These are phyloP conservation scores for Clarireedia paspali DNA, from an alignment of 2,329 filamentous ascomycete genomes.

Conservation along the genomic window DNA sequence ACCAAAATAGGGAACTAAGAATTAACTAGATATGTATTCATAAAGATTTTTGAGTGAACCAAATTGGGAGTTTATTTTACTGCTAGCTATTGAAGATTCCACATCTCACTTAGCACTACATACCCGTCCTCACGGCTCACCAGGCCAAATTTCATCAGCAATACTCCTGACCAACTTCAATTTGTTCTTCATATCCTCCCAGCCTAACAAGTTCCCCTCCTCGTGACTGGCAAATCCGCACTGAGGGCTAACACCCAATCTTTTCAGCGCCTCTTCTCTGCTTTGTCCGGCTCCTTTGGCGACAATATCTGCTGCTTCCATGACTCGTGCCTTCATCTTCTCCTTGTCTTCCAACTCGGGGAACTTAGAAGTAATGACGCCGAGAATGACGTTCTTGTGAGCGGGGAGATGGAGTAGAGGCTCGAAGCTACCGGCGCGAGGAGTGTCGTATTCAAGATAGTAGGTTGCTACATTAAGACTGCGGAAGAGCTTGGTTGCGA, in stretches of 20 bases:
- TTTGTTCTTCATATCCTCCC: constrained; percentile 68
- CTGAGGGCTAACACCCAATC: constrained; percentile 62
- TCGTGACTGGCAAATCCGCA: constrained; percentile 47
- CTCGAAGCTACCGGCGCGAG: constrained; percentile 57
- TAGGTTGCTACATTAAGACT: constrained; percentile 57
- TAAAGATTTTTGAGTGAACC: too few relatives aligned
- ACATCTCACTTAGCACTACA: too few relatives aligned
- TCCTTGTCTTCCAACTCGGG: constrained; percentile 55
- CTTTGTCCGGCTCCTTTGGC: constrained; percentile 59
- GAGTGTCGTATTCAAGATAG: constrained; percentile 63
- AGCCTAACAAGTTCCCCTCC: constrained; percentile 56
- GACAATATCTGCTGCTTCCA: constrained; percentile 58
- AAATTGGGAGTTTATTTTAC: too few relatives aligned
- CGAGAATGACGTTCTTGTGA: constrained; percentile 56
- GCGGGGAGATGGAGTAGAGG: constrained; percentile 53
- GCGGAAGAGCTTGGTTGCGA: constrained; percentile 58
- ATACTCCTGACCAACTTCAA: constrained; percentile 62
- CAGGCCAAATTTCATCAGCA: constrained; percentile 62
- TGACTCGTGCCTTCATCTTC: constrained; percentile 50
- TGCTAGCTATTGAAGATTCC: too few relatives aligned
- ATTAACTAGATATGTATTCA: too few relatives aligned
- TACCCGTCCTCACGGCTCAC: background rate
- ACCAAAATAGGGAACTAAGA: too few relatives aligned
- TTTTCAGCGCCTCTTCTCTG: constrained; percentile 59
- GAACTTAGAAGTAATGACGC: constrained; percentile 57